Evolutionary conservation across 768 basidiomycete species (phyloP).

Genomic region (Boletus reticuloceps): DNA sequence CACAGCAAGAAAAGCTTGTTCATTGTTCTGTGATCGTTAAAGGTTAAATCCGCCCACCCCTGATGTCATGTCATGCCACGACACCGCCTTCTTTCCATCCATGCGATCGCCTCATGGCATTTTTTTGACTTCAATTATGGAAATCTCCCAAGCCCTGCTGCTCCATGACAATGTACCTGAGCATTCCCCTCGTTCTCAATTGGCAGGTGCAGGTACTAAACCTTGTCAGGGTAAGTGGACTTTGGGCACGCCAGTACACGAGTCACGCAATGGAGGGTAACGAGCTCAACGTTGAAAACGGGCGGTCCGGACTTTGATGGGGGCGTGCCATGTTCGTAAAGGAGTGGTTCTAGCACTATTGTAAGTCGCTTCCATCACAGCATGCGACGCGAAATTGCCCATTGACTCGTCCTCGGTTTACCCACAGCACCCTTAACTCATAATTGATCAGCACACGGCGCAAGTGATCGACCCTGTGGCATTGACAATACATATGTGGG

Average conservation of each 20-base stretch:
- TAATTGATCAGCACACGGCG: neutral
- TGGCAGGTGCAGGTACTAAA: conserved; percentile 9
- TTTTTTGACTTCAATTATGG: conserved; percentile 2
- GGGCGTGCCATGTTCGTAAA: neutral
- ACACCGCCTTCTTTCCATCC: conserved; percentile 17
- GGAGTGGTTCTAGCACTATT: no score
- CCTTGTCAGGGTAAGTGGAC: conserved; percentile 1
- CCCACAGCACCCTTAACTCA: conserved; percentile 2
- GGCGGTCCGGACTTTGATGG: conserved; percentile 1
- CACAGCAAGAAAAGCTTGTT: conserved; percentile 1
- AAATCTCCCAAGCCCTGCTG: conserved; percentile 6
- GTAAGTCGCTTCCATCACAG: conserved; percentile 8
- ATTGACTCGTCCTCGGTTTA: conserved; percentile 4
- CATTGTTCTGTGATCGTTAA: conserved; percentile 7
- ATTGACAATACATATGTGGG: neutral
- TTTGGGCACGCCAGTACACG: neutral
- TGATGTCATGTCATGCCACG: conserved; percentile 8
- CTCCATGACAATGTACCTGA: conserved; percentile 3
- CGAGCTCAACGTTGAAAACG: neutral
- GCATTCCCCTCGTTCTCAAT: neutral
- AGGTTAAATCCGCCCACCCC: conserved; percentile 23
- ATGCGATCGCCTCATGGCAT: conserved; percentile 31
- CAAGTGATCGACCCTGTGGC: neutral
- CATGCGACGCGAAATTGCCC: neutral
- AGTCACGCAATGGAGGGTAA: conserved; percentile 1